Evolutionary conservation across 164 flowering plant genomes (phyloP).

Genomic region (Platanus orientalis): DNA sequence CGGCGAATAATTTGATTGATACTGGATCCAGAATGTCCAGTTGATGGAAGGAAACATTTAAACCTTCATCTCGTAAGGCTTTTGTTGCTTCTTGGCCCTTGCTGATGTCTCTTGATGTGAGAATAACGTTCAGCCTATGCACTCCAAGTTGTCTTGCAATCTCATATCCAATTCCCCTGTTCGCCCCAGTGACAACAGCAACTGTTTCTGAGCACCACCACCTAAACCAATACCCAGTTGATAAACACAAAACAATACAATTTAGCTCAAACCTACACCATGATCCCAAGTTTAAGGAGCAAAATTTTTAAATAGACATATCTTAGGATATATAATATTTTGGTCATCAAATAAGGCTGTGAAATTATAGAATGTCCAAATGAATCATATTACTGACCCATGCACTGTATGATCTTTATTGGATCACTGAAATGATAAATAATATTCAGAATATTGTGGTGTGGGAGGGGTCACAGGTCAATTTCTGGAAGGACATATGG

Average conservation of each 20-base stretch:
- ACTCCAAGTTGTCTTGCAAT: conserved; percentile 70
- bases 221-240: conserved; percentile 26
- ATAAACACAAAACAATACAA: background rate
- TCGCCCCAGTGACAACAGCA: conserved; percentile 93
- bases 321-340: no score
- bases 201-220: conserved; percentile 86
- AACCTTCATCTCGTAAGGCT: conserved; percentile 61
- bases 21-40: conserved; percentile 54
- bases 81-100: conserved; percentile 62
- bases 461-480: no score
- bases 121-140: conserved; percentile 65
- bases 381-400: no score
- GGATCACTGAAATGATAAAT: no score
- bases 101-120: conserved; percentile 65
- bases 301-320: background rate
- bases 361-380: no score
- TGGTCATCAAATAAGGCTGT: no score
- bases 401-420: no score
- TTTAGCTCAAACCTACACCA: background rate
- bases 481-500: no score
- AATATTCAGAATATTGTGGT: no score
- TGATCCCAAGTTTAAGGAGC: no score
- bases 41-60: conserved; percentile 63
- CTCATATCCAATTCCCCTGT: conserved; percentile 94
- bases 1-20: conserved; percentile 49